A percentile compares a stretch with the other conserved stretches of the same genome.
Conservation (phyloP, 2,329 filamentous ascomycete genomes). For the Magnaporthiopsis rhizophila region DNA sequence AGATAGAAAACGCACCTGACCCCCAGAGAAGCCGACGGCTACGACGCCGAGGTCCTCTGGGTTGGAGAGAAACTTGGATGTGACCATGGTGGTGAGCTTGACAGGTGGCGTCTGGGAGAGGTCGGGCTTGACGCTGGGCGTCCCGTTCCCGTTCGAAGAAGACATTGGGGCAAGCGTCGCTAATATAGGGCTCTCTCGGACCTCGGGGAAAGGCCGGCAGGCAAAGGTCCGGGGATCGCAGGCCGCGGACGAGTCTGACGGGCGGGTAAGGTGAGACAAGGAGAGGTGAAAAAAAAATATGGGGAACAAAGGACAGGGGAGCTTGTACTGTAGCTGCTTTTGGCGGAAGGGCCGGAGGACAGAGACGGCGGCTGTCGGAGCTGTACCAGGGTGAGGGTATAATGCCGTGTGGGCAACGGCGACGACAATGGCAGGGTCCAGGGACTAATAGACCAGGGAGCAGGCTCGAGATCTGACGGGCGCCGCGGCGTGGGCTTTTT, state of each 20-base stretch:
- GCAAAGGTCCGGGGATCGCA: neutral
- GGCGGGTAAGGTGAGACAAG: neutral
- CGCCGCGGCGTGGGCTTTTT: neutral
- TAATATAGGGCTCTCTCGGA: neutral
- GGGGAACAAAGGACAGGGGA: neutral
- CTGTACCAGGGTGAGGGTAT: too few species aligned
- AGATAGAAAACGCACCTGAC: constrained; percentile 58
- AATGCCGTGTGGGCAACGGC: too few species aligned
- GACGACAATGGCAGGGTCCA: too few species aligned
- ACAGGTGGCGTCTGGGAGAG: constrained; percentile 13
- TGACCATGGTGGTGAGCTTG: constrained; percentile 47
- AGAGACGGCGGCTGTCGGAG: neutral
- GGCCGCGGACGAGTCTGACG: neutral
- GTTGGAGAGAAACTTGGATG: constrained; percentile 70
- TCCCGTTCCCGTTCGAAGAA: constrained; percentile 8
- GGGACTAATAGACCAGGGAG: too few species aligned
- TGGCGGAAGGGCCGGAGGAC: neutral
- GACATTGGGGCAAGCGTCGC: constrained; percentile 8
- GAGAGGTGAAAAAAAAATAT: neutral
- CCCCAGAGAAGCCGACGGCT: constrained; percentile 92
- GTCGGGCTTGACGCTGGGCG: constrained; percentile 3
- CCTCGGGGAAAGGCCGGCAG: too few species aligned
- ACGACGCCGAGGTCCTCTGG: constrained; percentile 81
- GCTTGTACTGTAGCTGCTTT: neutral
- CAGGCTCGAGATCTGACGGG: constrained; percentile 4